A percentile compares a stretch with the other conserved stretches of the same genome.
These are phyloP conservation scores for Aureobasidium sp. DNA, from an alignment of 2,329 filamentous ascomycete genomes.

Conservation along the genomic window DNA sequence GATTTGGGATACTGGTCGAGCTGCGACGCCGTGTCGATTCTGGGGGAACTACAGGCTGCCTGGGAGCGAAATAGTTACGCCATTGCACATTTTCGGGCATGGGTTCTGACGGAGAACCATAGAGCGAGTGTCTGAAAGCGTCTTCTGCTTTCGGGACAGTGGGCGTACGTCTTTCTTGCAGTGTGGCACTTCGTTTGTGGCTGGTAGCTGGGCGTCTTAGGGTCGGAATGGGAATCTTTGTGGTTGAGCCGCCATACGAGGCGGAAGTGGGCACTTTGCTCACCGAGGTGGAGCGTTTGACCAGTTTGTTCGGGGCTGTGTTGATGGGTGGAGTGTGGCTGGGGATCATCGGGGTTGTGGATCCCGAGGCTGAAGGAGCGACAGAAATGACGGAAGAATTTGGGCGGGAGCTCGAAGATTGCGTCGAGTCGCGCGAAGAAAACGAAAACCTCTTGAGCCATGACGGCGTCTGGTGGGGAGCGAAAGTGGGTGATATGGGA, in stretches of 20 bases:
- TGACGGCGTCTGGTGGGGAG: constrained; percentile 10
- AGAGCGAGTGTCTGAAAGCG: constrained; percentile 9
- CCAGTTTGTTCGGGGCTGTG: constrained; percentile 61
- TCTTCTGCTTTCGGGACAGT: constrained; percentile 8
- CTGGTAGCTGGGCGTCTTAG: constrained; percentile 71
- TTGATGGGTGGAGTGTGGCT: constrained; percentile 22
- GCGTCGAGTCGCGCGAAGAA: constrained; percentile 28
- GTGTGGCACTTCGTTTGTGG: constrained; percentile 66
- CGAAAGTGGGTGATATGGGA: constrained; percentile 13
- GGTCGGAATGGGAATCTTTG: constrained; percentile 57
- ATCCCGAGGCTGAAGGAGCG: constrained; percentile 41
- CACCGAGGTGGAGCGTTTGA: constrained; percentile 62
- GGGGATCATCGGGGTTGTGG: constrained; percentile 57
- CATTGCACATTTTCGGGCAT: constrained; percentile 21
- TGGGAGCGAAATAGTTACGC: constrained; percentile 31
- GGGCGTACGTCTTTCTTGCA: constrained; percentile 39
- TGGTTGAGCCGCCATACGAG: constrained; percentile 37
- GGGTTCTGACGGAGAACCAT: not conserved
- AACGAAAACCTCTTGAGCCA: constrained; percentile 12
- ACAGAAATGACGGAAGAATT: constrained; percentile 57
- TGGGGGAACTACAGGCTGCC: constrained; percentile 20
- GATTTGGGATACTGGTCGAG: constrained; percentile 32
- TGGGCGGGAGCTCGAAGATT: constrained; percentile 53
- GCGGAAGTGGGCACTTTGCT: constrained; percentile 43
- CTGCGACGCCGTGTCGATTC: constrained; percentile 20